phyloP scores from a whole-genome alignment of 2,329 filamentous ascomycete species.

The Aspergillus puulaauensis region DNA sequence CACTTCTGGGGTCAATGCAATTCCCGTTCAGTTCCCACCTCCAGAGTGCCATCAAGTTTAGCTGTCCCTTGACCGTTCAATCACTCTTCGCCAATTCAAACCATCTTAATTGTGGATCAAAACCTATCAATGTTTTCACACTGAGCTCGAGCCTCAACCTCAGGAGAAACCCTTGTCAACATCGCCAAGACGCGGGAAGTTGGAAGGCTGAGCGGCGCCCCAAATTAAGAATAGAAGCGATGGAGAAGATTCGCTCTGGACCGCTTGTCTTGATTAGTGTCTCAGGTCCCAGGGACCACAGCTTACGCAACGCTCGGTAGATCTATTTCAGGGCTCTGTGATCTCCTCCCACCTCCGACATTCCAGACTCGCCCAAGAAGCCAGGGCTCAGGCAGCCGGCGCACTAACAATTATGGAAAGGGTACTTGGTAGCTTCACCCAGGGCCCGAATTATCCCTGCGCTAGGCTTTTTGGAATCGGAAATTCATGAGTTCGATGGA shows the following conservation, averaged over 20 bases:
- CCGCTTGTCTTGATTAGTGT: background rate
- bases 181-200: conserved; percentile 17
- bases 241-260: conserved; percentile 1
- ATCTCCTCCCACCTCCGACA: conserved; percentile 7
- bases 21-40: no score
- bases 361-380: conserved; percentile 7
- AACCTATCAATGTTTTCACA: no score
- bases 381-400: background rate
- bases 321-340: conserved; percentile 6
- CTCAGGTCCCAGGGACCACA: conserved; percentile 18
- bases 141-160: background rate
- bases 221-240: conserved; percentile 20
- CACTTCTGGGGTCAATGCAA: background rate
- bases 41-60: no score
- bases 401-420: background rate
- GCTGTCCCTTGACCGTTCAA: no score
- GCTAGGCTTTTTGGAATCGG: background rate
- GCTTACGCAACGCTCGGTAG: conserved; percentile 21
- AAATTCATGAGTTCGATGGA: background rate
- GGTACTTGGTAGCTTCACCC: background rate
- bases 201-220: conserved; percentile 1
- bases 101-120: no score
- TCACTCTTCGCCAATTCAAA: no score
- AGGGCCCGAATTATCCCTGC: background rate
- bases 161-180: background rate